Evolutionary conservation across 345 rosid genomes (phyloP), one percentile per base, ranked within the genome.

Genomic region (Mallotus nudiflorus): DNA sequence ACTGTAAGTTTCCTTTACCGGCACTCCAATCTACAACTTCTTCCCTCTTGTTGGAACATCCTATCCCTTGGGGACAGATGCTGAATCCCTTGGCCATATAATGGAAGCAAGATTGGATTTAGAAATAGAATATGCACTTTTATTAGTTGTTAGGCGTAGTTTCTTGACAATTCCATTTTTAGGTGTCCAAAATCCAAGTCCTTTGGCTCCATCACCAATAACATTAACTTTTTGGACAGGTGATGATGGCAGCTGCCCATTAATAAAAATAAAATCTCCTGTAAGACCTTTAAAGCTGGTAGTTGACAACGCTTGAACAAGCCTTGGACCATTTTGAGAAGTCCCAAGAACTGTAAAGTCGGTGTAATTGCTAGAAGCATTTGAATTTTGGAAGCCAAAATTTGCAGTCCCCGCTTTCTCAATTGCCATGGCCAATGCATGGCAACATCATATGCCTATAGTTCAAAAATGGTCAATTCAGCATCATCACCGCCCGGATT

Each of bases 51-150:
- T 75, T 16, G 85, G 83, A 53, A 78, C 53, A 62, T 61, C 75
- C 81, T 82, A 77, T 8, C 84, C 83, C 57, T 54, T 80, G 0
- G 86, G 88, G 66, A 51, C 52, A 52, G 50, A 6, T 24, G n/a
- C 53, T 2, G 88, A 45, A n/a, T 68, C 73, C 46, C 88, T 86
- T 0, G 88, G 90, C 89, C 88, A 89, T 3, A 75, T 71, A 12
- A 82, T 64, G 1, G 58, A 52, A 29, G 67, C 67, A 3, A 77
- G 57, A 3, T 6, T 53, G 22, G 65, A 53, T 2, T 8, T 42
- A 16, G 79, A 62, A 18, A 61, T 56, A 0, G 61, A 60, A 22
- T 61, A n/a, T 3, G 8, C 24, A 56, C 19, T 11, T 29, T 9
- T 45, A 0, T 13, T 22, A 20, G 58, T 6, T 8, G 10, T 4